Base-by-base conservation (phyloP, 1,139 yeast species). In the Pneumocystis sp. region DNA sequence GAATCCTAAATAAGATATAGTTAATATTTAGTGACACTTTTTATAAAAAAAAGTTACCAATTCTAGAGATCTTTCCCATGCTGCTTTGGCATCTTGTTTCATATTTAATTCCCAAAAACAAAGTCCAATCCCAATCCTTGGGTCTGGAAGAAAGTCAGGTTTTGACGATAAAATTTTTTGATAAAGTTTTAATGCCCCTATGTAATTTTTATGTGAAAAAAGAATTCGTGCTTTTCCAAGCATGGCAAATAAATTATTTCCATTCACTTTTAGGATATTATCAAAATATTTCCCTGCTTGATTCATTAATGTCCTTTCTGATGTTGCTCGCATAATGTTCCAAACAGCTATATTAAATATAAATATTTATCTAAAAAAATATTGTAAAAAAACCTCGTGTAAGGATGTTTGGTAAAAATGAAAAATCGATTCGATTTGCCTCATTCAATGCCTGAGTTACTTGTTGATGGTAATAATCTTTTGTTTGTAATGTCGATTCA, bases 71-170 rank as follows among this genome's bases (percentile, higher is more conserved):
- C 97, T 82, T 69, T 83, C 82, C 97, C 97, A 95, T 0, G 97
- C 85, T 62, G 78, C 79, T 10, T 82, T 73, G 0, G 98, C 97
- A 79, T 89, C 82, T 62, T 81, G 81, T 69, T 83, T 82, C 73
- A 89, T 96, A 65, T 86, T 86, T 67, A 93, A 78, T 68, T 84
- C 83, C 97, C 97, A 93, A 73, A 86, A 91, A 75, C 97, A 91
- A 71, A 93, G 79, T 59, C 98, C 99, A 69, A 93, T 85, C 34
- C 98, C 99, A 67, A 93, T 82, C 76, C 99, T 81, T 29, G 98
- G 96, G 75, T 93, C 98, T 0, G 97, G 97, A 69, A 82, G 81
- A 72, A 87, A 78, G 56, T 70, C 68, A 1, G 97, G 97, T 69
- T 89, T 85, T 64, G 86, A 79, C 62, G 85, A 81, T 70, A 93